Base-by-base conservation (phyloP, 1,139 yeast species). In the Saccharomyces hybrid region DNA sequence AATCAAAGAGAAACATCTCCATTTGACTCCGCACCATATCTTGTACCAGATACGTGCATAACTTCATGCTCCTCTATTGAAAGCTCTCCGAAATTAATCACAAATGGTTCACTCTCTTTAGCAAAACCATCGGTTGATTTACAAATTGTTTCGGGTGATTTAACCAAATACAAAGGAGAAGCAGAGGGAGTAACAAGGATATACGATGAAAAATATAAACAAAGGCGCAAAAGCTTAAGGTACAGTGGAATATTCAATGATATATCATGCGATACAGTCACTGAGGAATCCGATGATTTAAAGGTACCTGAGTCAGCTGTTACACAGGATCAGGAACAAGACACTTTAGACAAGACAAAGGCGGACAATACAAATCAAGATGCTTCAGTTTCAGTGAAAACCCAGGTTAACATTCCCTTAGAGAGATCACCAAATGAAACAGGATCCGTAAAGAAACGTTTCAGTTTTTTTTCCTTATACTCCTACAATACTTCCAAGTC, bases 81-180 rank as follows among this genome's bases (percentile, higher is more conserved):
- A n/a, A 55, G 55, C 27, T 60, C 66, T 8, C 64, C 66, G 4
- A 60, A 59, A 44, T 55, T 64, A 52, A 48, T 64, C 19, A 60
- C 63, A 26, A 55, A 63, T 3, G 54, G 59, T 2, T 64, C 68
- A 1, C 58, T 60, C 31, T 60, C 67, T 1, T 55, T 69, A 34
- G 66, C 71, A 52, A 63, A 69, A 50, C 73, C 72, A 21, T 67
- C 69, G 4, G 64, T 71, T 34, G 73, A 71, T 50, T 46, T 69
- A 47, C 62, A 71, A 26, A 61, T 61, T 47, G 74, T 67, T 4
- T 68, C 68, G 55, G 75, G 74, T 48, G 73, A 70, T 54, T 60
- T 72, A 19, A 70, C 69, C 26, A 68, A 64, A 38, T 66, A 70
- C 38, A 60, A 59, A 51, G 54, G 57, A 28, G 58, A 64, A 2